A percentile compares a stretch with the other conserved stretches of the same genome.
These are phyloP conservation scores for Avena atlantica DNA, from an alignment of 176 grass and related monocot species.

Conservation along the genomic window DNA sequence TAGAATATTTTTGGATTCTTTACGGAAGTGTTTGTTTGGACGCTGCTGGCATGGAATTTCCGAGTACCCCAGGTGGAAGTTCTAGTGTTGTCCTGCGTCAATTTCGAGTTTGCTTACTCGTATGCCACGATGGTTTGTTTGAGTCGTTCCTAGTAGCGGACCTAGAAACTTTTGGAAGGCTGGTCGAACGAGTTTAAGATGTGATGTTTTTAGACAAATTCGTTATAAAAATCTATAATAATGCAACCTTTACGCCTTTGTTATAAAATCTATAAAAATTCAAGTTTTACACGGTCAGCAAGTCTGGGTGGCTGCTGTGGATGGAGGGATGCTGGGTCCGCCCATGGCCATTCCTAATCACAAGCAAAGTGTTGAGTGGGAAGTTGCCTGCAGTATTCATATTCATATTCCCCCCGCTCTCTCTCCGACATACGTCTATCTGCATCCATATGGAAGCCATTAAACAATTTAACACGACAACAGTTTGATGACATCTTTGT, in stretches of 20 bases:
- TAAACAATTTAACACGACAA: neutral
- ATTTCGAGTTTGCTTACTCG: no score
- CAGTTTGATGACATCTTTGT: neutral
- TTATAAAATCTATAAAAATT: no score
- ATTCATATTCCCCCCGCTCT: neutral
- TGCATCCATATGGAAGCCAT: neutral
- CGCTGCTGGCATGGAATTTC: neutral
- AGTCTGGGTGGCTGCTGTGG: no score
- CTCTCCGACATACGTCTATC: neutral
- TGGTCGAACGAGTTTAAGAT: no score
- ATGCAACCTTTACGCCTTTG: no score
- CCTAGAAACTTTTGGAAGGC: no score
- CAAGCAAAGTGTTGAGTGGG: neutral
- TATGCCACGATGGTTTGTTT: no score
- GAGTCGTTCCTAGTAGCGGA: no score
- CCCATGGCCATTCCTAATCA: neutral
- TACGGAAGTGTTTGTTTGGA: neutral
- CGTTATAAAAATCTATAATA: no score
- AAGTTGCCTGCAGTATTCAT: neutral
- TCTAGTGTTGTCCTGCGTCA: neutral
- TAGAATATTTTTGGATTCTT: slow-evolving; percentile 24
- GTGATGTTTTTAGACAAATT: no score
- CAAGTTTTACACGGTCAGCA: no score
- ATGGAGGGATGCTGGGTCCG: no score
- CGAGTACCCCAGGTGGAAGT: neutral